A percentile compares a stretch with the other conserved stretches of the same genome.
phyloP scores from a whole-genome alignment of 805 yeast species.

The Starmerella floris region DNA sequence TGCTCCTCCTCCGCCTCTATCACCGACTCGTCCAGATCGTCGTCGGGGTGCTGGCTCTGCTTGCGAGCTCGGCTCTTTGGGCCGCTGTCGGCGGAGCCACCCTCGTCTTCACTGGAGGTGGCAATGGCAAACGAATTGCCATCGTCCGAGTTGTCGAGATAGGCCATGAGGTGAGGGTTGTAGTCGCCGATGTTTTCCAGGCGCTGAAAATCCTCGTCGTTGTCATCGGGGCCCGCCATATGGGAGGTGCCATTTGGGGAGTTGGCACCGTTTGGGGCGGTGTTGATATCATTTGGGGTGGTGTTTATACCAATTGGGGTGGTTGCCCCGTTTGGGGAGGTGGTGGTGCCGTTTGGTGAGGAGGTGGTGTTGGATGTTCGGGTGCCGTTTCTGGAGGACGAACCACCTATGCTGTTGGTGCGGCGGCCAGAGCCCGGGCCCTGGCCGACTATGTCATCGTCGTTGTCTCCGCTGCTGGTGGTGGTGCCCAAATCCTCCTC shows the following conservation, averaged over 20 bases:
- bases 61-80: conserved; percentile 29
- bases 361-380: not conserved
- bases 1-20: conserved; percentile 31
- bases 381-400: no score
- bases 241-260: no score
- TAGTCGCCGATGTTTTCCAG: conserved; percentile 7
- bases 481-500: conserved; percentile 29
- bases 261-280: no score
- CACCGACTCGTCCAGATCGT: conserved; percentile 24
- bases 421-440: no score
- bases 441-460: no score
- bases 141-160: conserved; percentile 9
- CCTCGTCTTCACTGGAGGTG: conserved; percentile 21
- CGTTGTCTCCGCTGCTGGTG: conserved; percentile 46
- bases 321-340: no score
- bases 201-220: conserved; percentile 8
- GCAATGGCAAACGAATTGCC: conserved; percentile 14
- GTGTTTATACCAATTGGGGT: no score
- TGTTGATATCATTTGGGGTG: no score
- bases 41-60: conserved; percentile 21
- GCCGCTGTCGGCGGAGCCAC: conserved; percentile 31
- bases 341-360: not conserved
- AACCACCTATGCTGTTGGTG: no score
- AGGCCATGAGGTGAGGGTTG: conserved; percentile 6
- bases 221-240: no score